Evolutionary conservation across 108 stramenopile genomes (phyloP), one percentile per base, ranked within the genome.

Genomic region (Fragilaria radians): DNA sequence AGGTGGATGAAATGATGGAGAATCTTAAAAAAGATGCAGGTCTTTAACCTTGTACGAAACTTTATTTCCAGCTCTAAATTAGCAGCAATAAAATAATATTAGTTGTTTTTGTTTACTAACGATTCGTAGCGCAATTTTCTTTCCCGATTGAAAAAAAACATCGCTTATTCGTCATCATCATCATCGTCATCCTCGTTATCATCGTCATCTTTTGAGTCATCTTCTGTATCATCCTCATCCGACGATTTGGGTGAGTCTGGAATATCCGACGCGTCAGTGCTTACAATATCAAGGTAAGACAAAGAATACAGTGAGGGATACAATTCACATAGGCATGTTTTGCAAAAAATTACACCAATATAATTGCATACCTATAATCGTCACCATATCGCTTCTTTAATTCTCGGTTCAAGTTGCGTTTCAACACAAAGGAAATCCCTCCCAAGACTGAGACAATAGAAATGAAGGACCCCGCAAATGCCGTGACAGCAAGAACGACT

Each of bases 1-100:
- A 94, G 50, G 85, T 88, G 4, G 77, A 94, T 42, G 71, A 60
- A 1, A 88, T 96, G 88, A 79, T 96, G 86, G 57, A 61, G 4
- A 67, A 62, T 54, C 82, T 59, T 51, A 82, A 66, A 54, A 66
- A 80, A 50, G 57, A 34, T 56, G 81, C 73, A 46, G 79, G 65
- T 32, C 66, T 64, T 31, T 77, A 69, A 63, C 55, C n/a, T 51
- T 4, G 30, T 46, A 28, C 21, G 52, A 25, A 64, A 9, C 27
- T 7, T 55, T 55, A 5, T 30, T 4, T 5, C 7, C 7, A 30
- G 7, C 30, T 19, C 25, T 5, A 5, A 5, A 9, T 5, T 7
- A 55, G 7, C 18, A 45, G 11, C 42, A 14, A 45, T 45, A 45
- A 45, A 45, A 17, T 45, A 17, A 45, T 14, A 45, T 45, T 14